Evolutionary conservation across 1,139 yeast genomes (phyloP).

Genomic region (Scheffersomyces quercinus): DNA sequence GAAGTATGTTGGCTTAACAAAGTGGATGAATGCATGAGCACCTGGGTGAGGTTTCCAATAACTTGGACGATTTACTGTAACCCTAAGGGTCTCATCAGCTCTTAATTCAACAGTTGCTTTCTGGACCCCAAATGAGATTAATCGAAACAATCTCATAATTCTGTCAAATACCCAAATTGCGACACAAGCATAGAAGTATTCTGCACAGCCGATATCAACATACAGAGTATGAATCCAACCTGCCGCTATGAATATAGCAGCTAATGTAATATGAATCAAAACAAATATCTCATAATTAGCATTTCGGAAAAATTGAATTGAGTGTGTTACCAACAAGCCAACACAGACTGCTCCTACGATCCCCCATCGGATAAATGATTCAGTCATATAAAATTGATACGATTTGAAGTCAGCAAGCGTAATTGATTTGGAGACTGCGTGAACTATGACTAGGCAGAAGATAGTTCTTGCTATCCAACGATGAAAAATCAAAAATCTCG

Average conservation of each 20-base stretch:
- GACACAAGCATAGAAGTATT: constrained; percentile 15
- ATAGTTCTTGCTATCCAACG: constrained; percentile 61
- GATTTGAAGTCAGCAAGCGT: constrained; percentile 4
- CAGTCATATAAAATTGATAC: not conserved
- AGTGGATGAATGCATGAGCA: constrained; percentile 18
- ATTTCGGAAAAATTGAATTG: constrained; percentile 13
- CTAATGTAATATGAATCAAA: constrained; percentile 17
- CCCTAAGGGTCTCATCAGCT: constrained; percentile 18
- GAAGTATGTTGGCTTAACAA: constrained; percentile 17
- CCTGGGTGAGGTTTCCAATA: constrained; percentile 19
- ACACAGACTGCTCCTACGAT: constrained; percentile 11
- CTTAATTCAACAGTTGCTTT: constrained; percentile 18
- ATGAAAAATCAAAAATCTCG: constrained; percentile 64
- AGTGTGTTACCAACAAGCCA: constrained; percentile 14
- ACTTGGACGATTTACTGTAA: constrained; percentile 14
- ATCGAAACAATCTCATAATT: constrained; percentile 13
- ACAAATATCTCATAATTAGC: constrained; percentile 19
- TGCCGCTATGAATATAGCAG: constrained; percentile 14
- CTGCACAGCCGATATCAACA: constrained; percentile 3
- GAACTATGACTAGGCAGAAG: constrained; percentile 39
- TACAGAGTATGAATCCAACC: constrained; percentile 10
- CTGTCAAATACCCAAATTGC: constrained; percentile 21
- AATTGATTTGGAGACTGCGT: constrained; percentile 20
- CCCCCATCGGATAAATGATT: constrained; percentile 15
- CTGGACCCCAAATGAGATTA: constrained; percentile 17